Conservation (phyloP, 2,329 filamentous ascomycete species). For the Elsinoe necatrix region DNA sequence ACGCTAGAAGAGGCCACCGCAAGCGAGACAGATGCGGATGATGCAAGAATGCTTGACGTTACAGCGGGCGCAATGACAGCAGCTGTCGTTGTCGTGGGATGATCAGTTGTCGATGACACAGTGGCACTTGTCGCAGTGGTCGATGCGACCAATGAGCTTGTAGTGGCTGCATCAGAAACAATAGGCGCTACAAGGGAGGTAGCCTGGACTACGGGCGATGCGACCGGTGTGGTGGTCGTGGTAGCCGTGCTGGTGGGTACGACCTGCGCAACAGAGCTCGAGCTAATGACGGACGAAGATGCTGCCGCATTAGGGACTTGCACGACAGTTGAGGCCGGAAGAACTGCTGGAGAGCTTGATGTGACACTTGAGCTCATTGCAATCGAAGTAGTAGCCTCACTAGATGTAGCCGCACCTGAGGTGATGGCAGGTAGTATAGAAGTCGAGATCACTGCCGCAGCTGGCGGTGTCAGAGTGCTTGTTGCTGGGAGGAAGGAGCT, state of each 20-base stretch:
- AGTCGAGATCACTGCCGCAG: neutral
- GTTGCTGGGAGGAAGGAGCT: neutral
- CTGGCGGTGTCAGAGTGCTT: neutral
- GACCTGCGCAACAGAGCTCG: neutral
- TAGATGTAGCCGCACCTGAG: neutral
- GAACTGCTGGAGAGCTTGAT: neutral
- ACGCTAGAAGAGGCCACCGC: neutral
- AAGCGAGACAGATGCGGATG: neutral
- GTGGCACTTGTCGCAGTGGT: neutral
- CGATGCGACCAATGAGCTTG: neutral
- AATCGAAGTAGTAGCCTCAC: neutral
- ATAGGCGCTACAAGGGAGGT: neutral
- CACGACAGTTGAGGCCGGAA: neutral
- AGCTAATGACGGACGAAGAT: neutral
- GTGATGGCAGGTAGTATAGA: neutral
- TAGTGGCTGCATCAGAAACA: neutral
- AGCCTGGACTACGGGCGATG: neutral
- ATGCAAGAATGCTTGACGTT: neutral
- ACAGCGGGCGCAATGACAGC: neutral
- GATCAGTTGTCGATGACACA: neutral
- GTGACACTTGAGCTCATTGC: neutral
- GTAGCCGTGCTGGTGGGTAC: neutral
- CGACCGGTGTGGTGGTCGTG: neutral
- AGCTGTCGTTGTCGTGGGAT: neutral
- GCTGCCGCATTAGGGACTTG: neutral